Evolutionary conservation across 2,329 filamentous ascomycete genomes (phyloP), one percentile per base, ranked within the genome.

Genomic region (Leptographium procerum): DNA sequence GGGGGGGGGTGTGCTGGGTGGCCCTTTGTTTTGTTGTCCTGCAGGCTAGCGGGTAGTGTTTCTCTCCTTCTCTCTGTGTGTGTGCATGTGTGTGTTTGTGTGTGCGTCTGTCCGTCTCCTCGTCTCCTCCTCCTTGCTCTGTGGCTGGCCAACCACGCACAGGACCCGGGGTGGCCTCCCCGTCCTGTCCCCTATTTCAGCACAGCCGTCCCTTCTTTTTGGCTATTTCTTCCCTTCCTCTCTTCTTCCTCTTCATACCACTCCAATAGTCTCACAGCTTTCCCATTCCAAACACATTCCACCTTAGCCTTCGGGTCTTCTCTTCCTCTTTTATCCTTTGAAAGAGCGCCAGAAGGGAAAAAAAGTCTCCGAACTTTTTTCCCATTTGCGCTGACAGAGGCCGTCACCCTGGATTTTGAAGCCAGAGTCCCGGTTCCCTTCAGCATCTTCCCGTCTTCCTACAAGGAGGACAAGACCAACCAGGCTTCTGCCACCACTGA

Each of bases 341-440:
- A 61, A 64, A 63, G 60, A 63, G 61, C 80, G 81, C 54, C 55
- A 57, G 61, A 45, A 57, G 60, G 60, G 59, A 63, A 60, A 69
- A 71, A 70, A 71, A 71, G 69, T 70, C 67, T 65, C 66, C 66
- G 66, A 63, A 64, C 84, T 77, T 79, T 80, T 79, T 71, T 82
- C 79, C 82, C 80, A 73, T 71, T 71, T 68, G 69, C 71, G 70
- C 72, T 68, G 63, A 66, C 68, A 78, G 85, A 88, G 86, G 85
- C 87, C 87, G 89, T 80, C 89, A 96, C 90, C 82, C 91, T 96
- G 91, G 91, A 96, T 89, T 96, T 95, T 94, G 91, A 96, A 88
- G 91, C 91, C 80, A 89, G 91, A 79, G 89, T 96, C 79, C 90
- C 92, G 83, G 94, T 97, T 79, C 92, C 92, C 80, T 95, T 96